Evolutionary conservation across 2,329 filamentous ascomycete species (phyloP), one percentile per base, ranked within the genome.

Genomic region (Orbilia javanica): DNA sequence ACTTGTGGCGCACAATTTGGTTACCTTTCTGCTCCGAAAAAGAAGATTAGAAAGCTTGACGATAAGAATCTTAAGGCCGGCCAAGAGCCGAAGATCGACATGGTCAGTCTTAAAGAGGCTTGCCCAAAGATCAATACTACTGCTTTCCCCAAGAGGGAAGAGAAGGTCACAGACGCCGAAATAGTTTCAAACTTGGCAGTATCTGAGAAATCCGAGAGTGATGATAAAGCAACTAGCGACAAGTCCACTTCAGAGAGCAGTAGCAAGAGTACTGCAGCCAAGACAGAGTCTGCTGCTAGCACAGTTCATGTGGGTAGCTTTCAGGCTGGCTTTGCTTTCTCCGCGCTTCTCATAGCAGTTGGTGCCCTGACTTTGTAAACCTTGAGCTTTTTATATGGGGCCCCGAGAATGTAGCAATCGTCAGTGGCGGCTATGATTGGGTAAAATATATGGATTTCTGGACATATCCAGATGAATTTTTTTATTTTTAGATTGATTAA

Each of bases 91-190:
- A 67, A 65, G 27, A 27, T 22, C 7, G 20, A 46, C 8, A 4
- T 64, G 52, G 27, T 72, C 42, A 27, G n/a, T 13, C 48, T 78
- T 4, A 64, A 71, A 22, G 52, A 71, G 2, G 74, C 44, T 18
- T 78, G 74, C 34, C 62, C 74, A 2, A 65, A 64, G 7, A 13
- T 72, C n/a, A 42, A 67, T 27, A 72, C 67, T 22, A 78, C 44
- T 42, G 53, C 63, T 25, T 78, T 78, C 27, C 74, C 74, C 10
- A 68, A 55, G 36, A 63, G 74, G 25, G 74, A 78, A 42, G 60
- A 60, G 6, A 20, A 8, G 1, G 39, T 74, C 29, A 67, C n/a
- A 1, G 52, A 11, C 4, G 15, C 50, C 1, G 70, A 74, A 15
- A 13, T 22, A 34, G 22, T 7, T 10, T 10, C 39, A 13, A 34